Conservation (phyloP, 805 yeast species). For the Vanderwaltozyma tropicalis region DNA sequence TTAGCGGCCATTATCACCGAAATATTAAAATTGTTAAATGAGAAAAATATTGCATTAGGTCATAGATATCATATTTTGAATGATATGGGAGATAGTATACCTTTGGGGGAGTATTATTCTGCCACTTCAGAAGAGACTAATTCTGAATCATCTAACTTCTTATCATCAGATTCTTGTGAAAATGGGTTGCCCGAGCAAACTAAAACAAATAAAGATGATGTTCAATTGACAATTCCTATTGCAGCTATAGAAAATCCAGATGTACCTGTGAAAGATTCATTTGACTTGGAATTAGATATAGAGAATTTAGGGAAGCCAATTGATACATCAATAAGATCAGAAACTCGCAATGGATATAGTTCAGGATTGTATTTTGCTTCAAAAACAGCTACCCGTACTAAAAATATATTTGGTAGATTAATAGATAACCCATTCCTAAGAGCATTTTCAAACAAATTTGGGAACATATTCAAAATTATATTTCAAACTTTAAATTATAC, state of each 20-base stretch:
- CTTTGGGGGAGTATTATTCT: neutral
- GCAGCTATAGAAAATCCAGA: no score
- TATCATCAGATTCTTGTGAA: neutral
- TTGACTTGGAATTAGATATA: neutral
- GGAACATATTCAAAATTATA: slow-evolving; percentile 28
- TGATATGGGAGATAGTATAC: slow-evolving; percentile 9
- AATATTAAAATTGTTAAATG: slow-evolving; percentile 26
- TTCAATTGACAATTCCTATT: no score
- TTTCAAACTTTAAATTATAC: slow-evolving; percentile 54
- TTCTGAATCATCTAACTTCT: neutral
- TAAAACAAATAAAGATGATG: no score
- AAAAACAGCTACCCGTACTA: no score
- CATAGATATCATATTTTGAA: slow-evolving; percentile 4
- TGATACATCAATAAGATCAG: neutral
- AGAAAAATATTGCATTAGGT: neutral
- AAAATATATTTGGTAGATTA: neutral
- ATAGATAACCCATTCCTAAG: neutral
- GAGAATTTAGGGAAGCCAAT: neutral
- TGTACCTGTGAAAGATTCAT: no score
- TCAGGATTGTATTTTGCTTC: no score
- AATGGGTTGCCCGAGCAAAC: neutral
- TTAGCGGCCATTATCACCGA: slow-evolving; percentile 40
- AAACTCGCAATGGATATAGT: no score
- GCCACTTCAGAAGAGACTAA: neutral
- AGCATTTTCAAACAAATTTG: neutral